Conservation (phyloP, 805 yeast species). For the Candida alai region DNA sequence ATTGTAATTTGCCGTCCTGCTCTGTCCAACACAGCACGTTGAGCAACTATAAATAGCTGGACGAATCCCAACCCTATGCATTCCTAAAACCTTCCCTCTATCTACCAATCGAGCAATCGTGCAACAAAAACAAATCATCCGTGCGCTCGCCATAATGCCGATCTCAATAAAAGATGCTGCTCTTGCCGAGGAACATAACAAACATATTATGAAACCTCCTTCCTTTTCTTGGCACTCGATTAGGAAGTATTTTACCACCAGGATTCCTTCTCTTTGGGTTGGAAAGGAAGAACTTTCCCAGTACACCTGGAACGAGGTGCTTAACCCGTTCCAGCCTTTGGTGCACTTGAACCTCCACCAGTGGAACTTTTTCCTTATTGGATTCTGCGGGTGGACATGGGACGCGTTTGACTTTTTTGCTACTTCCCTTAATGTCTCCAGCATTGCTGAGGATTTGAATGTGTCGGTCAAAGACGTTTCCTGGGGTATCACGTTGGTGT, state of each 20-base stretch:
- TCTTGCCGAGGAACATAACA: constrained; percentile 30
- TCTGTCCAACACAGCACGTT: too few relatives aligned
- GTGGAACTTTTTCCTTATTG: constrained; percentile 60
- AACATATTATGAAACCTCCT: constrained; percentile 26
- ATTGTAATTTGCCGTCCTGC: too few relatives aligned
- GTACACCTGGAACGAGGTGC: constrained; percentile 33
- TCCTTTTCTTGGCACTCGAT: constrained; percentile 9
- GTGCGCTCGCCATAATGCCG: too few relatives aligned
- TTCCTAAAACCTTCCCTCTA: too few relatives aligned
- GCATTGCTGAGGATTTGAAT: constrained; percentile 47
- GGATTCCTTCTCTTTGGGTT: constrained; percentile 47
- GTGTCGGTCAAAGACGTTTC: constrained; percentile 48
- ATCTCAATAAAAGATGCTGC: too few relatives aligned
- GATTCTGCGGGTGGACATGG: constrained; percentile 65
- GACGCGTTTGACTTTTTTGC: constrained; percentile 72
- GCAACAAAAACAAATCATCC: too few relatives aligned
- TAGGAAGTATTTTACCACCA: constrained; percentile 35
- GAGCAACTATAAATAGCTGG: too few relatives aligned
- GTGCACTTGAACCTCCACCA: constrained; percentile 32
- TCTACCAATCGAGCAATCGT: too few relatives aligned
- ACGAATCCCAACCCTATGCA: too few relatives aligned
- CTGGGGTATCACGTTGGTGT: constrained; percentile 70
- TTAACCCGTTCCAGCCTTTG: constrained; percentile 45
- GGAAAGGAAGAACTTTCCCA: constrained; percentile 40
- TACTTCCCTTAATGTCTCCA: constrained; percentile 51